These are phyloP conservation scores for Endoconidiophora polonica DNA, from an alignment of 2,329 filamentous ascomycete species.

Conservation along the genomic window DNA sequence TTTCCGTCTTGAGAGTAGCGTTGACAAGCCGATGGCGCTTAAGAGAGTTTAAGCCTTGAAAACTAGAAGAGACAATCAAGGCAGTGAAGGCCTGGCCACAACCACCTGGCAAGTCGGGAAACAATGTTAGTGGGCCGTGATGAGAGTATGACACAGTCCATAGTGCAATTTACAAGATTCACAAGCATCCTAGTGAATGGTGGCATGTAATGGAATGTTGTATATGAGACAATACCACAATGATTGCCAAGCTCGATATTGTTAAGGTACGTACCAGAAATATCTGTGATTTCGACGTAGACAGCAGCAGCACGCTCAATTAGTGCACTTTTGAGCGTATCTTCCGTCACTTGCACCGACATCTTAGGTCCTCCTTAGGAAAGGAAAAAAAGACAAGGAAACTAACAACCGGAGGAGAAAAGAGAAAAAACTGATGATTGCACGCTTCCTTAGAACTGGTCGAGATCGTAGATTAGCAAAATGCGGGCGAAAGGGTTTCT, in stretches of 20 bases:
- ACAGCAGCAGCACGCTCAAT: conserved; percentile 52
- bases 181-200: neutral
- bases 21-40: conserved; percentile 81
- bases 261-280: conserved; percentile 52
- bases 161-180: too few relatives aligned
- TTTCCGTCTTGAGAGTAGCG: conserved; percentile 65
- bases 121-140: conserved; percentile 9
- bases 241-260: neutral
- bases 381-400: neutral
- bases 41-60: conserved; percentile 57
- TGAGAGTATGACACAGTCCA: conserved; percentile 3
- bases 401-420: neutral
- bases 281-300: conserved; percentile 77
- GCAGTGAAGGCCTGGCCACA: conserved; percentile 45
- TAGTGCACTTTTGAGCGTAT: conserved; percentile 51
- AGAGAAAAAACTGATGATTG: neutral
- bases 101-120: conserved; percentile 27
- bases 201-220: conserved; percentile 1
- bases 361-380: conserved; percentile 3
- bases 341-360: conserved; percentile 35
- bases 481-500: too few relatives aligned
- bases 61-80: conserved; percentile 46
- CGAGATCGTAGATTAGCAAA: too few relatives aligned
- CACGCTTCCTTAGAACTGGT: too few relatives aligned
- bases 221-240: too few relatives aligned